Percentiles rank a stretch among this genome's conserved stretches.
Evolutionary conservation across 106 monocot genomes (phyloP).

Genomic region (Vanilla planifolia): DNA sequence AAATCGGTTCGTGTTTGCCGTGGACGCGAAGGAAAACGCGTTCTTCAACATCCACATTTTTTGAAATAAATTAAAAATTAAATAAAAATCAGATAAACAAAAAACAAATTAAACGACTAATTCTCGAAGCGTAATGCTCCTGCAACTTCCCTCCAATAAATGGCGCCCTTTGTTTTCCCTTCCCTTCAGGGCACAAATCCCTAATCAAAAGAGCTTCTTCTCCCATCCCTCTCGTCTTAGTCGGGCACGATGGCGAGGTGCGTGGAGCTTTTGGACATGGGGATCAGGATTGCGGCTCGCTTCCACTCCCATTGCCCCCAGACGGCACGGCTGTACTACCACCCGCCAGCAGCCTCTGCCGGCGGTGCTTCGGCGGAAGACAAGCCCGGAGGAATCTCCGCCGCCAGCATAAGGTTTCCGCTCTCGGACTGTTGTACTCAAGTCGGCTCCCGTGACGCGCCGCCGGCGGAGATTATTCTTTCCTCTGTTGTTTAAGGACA

Average conservation of each 20-base stretch:
- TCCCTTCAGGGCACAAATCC: no score
- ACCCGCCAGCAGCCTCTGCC: constrained; percentile 35
- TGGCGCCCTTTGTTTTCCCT: no score
- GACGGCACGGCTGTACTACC: constrained; percentile 88
- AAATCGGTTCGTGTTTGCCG: no score
- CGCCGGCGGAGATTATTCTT: constrained; percentile 3
- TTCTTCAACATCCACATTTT: no score
- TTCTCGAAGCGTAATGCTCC: no score
- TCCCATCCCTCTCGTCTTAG: no score
- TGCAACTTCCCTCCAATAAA: no score
- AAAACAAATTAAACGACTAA: no score
- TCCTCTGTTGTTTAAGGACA: not conserved
- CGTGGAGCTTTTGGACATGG: constrained; percentile 72
- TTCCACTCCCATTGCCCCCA: constrained; percentile 95
- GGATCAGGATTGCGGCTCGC: constrained; percentile 69
- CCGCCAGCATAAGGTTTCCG: not conserved
- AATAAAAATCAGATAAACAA: no score
- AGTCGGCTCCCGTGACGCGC: not conserved
- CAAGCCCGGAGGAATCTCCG: not conserved
- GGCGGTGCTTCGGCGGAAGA: not conserved
- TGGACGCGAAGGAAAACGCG: no score
- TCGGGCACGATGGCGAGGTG: constrained; percentile 60
- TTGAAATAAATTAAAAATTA: no score
- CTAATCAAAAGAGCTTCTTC: no score
- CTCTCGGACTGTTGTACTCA: not conserved